Conservation (phyloP, 1,139 yeast species). For the Taphrina populina region DNA sequence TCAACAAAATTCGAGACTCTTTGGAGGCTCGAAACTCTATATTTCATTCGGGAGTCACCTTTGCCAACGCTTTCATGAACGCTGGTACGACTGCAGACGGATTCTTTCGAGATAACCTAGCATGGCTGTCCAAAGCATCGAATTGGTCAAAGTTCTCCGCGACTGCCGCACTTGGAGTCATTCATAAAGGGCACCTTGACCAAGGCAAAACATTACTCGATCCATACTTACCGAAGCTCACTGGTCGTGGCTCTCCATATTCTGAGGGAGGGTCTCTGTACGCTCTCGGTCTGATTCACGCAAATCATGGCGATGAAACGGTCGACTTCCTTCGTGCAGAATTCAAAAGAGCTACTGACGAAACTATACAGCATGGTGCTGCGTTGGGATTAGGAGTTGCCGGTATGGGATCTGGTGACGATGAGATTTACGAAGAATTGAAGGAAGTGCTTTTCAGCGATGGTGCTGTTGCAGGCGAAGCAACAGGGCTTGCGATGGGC, state of each 20-base stretch:
- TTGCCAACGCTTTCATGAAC: conserved; percentile 91
- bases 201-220: conserved; percentile 85
- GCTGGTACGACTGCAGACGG: conserved; percentile 96
- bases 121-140: conserved; percentile 95
- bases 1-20: conserved; percentile 75
- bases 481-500: conserved; percentile 97
- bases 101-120: conserved; percentile 83
- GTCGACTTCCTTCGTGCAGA: conserved; percentile 68
- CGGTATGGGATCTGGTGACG: conserved; percentile 86
- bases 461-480: conserved; percentile 92
- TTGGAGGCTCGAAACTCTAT: conserved; percentile 91
- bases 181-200: conserved; percentile 89
- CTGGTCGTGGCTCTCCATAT: conserved; percentile 57
- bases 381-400: conserved; percentile 95
- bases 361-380: conserved; percentile 92
- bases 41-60: conserved; percentile 93
- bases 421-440: conserved; percentile 73
- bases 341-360: conserved; percentile 51
- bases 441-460: conserved; percentile 84
- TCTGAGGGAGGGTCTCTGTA: conserved; percentile 95
- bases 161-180: conserved; percentile 96
- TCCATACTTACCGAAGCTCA: conserved; percentile 73
- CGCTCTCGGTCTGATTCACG: conserved; percentile 90
- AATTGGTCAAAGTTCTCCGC: conserved; percentile 98
- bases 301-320: conserved; percentile 92